These are phyloP conservation scores for Sclerotiophoma versabilis DNA, from an alignment of 2,329 filamentous ascomycete genomes.

Conservation along the genomic window DNA sequence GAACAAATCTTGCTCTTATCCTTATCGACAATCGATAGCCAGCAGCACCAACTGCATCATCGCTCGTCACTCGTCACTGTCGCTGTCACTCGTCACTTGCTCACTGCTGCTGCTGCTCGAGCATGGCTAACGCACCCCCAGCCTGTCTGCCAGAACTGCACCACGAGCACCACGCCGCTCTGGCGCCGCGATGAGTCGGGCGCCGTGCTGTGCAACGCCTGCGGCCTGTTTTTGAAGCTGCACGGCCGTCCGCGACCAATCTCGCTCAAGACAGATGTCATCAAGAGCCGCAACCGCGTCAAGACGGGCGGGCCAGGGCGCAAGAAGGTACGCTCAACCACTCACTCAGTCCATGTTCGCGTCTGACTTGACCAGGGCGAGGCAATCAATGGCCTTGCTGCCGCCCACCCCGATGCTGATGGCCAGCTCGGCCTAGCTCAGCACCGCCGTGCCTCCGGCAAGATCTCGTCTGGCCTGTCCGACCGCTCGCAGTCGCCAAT, in stretches of 20 bases:
- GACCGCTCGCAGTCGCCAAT: slow-evolving; percentile 80
- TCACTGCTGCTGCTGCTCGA: not conserved
- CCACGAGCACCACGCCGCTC: slow-evolving; percentile 91
- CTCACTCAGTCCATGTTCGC: not conserved
- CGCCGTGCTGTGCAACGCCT: slow-evolving; percentile 97
- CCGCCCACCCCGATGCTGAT: slow-evolving; percentile 63
- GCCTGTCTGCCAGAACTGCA: slow-evolving; percentile 96
- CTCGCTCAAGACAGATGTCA: slow-evolving; percentile 97
- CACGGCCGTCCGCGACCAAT: slow-evolving; percentile 93
- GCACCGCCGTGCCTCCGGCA: slow-evolving; percentile 73
- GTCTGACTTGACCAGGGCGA: slow-evolving; percentile 31
- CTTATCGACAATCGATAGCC: slow-evolving; percentile 56
- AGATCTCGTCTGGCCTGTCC: slow-evolving; percentile 73
- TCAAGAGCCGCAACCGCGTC: slow-evolving; percentile 98
- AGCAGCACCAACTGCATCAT: slow-evolving; percentile 16
- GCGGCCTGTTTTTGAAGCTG: slow-evolving; percentile 95
- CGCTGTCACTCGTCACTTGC: not conserved
- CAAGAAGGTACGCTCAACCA: slow-evolving; percentile 72
- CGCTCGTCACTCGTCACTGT: slow-evolving; percentile 14
- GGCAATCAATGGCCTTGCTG: slow-evolving; percentile 63
- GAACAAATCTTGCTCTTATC: slow-evolving; percentile 47
- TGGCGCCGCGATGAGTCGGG: slow-evolving; percentile 98
- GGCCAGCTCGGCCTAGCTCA: slow-evolving; percentile 63
- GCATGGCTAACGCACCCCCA: slow-evolving; percentile 56
- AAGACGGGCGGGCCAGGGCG: slow-evolving; percentile 84